Percentiles rank a stretch among this genome's conserved stretches.
Evolutionary conservation across 768 basidiomycete genomes (phyloP).

Genomic region (Leucosporidium creatinivorum): DNA sequence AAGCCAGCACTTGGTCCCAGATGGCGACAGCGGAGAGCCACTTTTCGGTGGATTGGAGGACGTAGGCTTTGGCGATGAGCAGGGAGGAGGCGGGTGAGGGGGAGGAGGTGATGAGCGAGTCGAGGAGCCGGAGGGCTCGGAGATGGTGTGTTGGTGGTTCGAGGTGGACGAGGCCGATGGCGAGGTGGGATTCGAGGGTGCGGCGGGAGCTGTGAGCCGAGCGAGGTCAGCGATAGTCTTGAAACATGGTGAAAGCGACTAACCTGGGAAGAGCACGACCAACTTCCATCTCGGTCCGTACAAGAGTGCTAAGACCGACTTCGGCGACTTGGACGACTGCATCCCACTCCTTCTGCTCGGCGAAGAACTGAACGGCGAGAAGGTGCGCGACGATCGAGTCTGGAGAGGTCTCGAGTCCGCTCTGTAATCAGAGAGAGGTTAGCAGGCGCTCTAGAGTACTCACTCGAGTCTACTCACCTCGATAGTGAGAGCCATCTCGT

Average conservation of each 20-base stretch:
- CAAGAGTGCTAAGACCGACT: constrained; percentile 56
- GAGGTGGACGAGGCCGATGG: constrained; percentile 70
- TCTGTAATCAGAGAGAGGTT: constrained; percentile 43
- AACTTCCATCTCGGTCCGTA: constrained; percentile 52
- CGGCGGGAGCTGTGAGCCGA: constrained; percentile 50
- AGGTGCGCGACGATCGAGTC: constrained; percentile 62
- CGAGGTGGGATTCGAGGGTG: constrained; percentile 64
- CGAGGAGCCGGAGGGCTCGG: constrained; percentile 65
- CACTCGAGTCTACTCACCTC: constrained; percentile 25
- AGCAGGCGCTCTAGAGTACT: too few relatives aligned
- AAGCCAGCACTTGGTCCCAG: constrained; percentile 56
- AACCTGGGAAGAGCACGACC: constrained; percentile 50
- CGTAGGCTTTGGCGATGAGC: constrained; percentile 67
- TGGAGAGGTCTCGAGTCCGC: constrained; percentile 49
- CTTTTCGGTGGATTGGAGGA: constrained; percentile 56
- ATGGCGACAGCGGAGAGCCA: constrained; percentile 62
- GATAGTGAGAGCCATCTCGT: constrained; percentile 18
- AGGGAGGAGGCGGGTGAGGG: constrained; percentile 39
- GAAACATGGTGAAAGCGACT: constrained; percentile 38
- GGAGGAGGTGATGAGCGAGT: constrained; percentile 53
- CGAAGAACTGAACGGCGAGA: constrained; percentile 58
- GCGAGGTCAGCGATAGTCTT: neutral
- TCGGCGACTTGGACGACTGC: constrained; percentile 66
- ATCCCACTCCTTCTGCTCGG: constrained; percentile 63
- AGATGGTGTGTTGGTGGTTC: constrained; percentile 84